These are phyloP conservation scores for Ganoderma boninense DNA, from an alignment of 1,284 basidiomycete species.

Conservation along the genomic window DNA sequence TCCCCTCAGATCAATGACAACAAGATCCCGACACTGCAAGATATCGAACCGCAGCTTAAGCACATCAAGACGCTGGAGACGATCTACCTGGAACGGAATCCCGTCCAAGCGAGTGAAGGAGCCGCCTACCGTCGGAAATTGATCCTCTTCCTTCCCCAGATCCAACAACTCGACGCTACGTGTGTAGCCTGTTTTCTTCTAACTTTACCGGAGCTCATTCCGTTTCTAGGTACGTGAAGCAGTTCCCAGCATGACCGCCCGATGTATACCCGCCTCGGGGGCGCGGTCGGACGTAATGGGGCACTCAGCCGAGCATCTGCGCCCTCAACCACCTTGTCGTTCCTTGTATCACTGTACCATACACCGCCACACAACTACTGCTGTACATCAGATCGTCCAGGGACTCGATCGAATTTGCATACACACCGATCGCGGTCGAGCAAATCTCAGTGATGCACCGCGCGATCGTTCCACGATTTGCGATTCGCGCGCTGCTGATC, in stretches of 20 bases:
- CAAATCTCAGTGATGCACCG: slow-evolving; percentile 29
- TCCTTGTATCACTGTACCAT: slow-evolving; percentile 27
- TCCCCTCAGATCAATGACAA: slow-evolving; percentile 86
- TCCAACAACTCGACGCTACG: slow-evolving; percentile 96
- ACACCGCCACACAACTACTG: slow-evolving; percentile 23
- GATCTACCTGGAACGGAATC: slow-evolving; percentile 95
- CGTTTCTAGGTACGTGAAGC: slow-evolving; percentile 30
- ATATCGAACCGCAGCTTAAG: slow-evolving; percentile 79
- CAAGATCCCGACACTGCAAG: slow-evolving; percentile 74
- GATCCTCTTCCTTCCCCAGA: slow-evolving; percentile 86
- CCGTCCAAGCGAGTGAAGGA: slow-evolving; percentile 85
- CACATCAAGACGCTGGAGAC: slow-evolving; percentile 80
- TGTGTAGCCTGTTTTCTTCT: slow-evolving; percentile 50
- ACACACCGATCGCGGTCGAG: slow-evolving; percentile 29
- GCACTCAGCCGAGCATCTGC: neutral
- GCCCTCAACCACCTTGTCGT: slow-evolving; percentile 8
- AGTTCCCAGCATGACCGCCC: slow-evolving; percentile 2
- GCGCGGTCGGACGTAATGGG: neutral
- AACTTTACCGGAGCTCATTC: neutral
- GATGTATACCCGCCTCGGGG: neutral
- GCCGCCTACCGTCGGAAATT: slow-evolving; percentile 90
- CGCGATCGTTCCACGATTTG: slow-evolving; percentile 28
- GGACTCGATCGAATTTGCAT: slow-evolving; percentile 29
- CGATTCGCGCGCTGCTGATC: slow-evolving; percentile 26
- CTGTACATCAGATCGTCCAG: slow-evolving; percentile 32